Percentiles rank a stretch among this genome's conserved stretches.
Evolutionary conservation across 345 rosid species (phyloP).

Genomic region (Heritiera fomes): DNA sequence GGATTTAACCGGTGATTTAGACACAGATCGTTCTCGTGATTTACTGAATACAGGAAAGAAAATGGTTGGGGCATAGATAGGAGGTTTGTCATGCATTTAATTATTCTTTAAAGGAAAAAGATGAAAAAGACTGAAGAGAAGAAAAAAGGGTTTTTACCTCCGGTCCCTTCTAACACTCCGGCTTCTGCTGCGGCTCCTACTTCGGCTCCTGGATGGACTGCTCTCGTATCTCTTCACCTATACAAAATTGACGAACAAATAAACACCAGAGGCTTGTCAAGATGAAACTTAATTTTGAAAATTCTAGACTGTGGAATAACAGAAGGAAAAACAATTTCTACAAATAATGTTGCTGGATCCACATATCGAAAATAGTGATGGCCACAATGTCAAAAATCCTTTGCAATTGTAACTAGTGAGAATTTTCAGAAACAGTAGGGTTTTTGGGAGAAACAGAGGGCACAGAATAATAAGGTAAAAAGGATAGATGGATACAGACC

Average conservation of each 20-base stretch:
- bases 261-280: conserved; percentile 4
- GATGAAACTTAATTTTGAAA: not conserved
- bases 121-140: not conserved
- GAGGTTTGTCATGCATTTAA: not conserved
- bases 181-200: conserved; percentile 66
- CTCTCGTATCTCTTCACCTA: conserved; percentile 72
- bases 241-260: conserved; percentile 16
- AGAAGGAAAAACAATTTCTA: not conserved
- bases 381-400: not conserved
- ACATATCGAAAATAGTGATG: not conserved
- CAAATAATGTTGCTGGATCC: not conserved
- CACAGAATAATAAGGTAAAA: not conserved
- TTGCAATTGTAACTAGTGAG: not conserved
- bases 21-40: conserved; percentile 52
- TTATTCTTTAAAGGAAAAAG: not conserved
- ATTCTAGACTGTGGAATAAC: not conserved
- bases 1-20: conserved; percentile 69
- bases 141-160: conserved; percentile 38
- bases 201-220: conserved; percentile 62
- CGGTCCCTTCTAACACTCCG: conserved; percentile 57
- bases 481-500: not conserved
- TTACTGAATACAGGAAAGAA: conserved; percentile 40
- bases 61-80: not conserved
- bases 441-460: not conserved
- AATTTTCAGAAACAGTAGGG: not conserved